phyloP scores from a whole-genome alignment of 164 flowering plant species.

The Dillenia suffruticosa region DNA sequence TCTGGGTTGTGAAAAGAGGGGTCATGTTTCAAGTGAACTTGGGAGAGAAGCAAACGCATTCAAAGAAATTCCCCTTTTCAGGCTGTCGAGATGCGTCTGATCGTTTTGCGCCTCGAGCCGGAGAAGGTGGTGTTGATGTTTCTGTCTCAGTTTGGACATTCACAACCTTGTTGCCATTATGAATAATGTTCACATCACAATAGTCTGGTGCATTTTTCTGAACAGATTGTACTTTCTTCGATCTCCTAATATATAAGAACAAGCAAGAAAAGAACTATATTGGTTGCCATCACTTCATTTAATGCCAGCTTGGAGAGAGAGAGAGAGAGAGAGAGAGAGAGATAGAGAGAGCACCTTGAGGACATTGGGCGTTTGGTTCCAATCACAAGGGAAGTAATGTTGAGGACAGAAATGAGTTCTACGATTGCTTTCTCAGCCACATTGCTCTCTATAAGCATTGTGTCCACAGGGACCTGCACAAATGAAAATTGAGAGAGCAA shows the following conservation, averaged over 20 bases:
- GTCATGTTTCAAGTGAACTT: constrained; percentile 20
- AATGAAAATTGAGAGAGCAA: not conserved
- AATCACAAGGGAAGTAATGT: constrained; percentile 63
- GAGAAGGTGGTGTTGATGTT: constrained; percentile 14
- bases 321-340: not conserved
- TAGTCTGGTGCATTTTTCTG: constrained; percentile 63
- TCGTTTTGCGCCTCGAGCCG: constrained; percentile 9
- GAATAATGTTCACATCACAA: constrained; percentile 60
- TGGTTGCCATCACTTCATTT: too few relatives aligned
- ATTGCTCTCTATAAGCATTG: constrained; percentile 69
- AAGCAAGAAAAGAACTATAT: too few relatives aligned
- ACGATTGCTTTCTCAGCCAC: constrained; percentile 59
- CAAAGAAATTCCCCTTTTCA: constrained; percentile 35
- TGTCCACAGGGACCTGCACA: constrained; percentile 75
- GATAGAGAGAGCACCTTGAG: constrained; percentile 33
- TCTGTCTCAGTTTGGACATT: constrained; percentile 13
- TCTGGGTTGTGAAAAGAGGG: not conserved
- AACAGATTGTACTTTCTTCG: constrained; percentile 50
- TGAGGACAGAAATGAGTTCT: constrained; percentile 68
- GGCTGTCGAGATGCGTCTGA: constrained; percentile 11
- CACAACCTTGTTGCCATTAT: constrained; percentile 37
- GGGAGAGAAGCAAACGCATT: constrained; percentile 57
- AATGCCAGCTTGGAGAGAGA: not conserved
- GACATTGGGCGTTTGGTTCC: constrained; percentile 49
- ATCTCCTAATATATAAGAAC: constrained; percentile 23